Evolutionary conservation across 352 stramenopile species (phyloP), one percentile per base, ranked within the genome.

Genomic region (Phytophthora quininea): DNA sequence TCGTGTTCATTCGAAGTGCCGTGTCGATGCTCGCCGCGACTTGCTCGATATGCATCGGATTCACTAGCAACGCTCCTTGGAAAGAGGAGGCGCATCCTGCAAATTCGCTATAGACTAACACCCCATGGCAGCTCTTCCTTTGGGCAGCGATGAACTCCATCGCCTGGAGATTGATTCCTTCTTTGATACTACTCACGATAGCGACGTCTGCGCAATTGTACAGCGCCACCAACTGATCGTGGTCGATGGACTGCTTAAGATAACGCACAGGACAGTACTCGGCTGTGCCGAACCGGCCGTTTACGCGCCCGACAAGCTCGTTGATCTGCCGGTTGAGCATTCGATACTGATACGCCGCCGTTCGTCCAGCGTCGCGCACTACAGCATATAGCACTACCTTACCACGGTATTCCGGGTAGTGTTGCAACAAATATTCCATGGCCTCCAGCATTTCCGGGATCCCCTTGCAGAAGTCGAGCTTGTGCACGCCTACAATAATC

Each of bases 361-460:
- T 91, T 12, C 85, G 81, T 3, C 85, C 85, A 9, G 70, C 71
- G 40, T 93, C 85, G 1, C 85, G 81, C 29, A 97, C 96, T n/a
- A 99, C 95, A 2, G 92, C 96, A 54, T 98, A 97, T 54, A 98
- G 80, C 30, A 98, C 90, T 1, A 98, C 79, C 43, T 97, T 97
- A 32, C 96, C 93, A 52, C 97, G 96, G 29, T 97, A 97, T 48
- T 97, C 88, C 59, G 91, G 91, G 58, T 97, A 95, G 47, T 94
- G 77, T 61, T 91, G 86, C 32, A 97, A 71, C 56, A 97, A 72
- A 30, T 96, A 92, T 65, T 97, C 91, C 71, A 97, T 92, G 29
- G 89, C 90, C 50, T 97, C 84, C 7, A 97, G 80, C 84, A 96
- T 97, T 54, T 97, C 86, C 2, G 86, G 89, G 33, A 97, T 97